Conservation (phyloP, 2,329 filamentous ascomycete genomes). For the Teratosphaeria nubilosa region DNA sequence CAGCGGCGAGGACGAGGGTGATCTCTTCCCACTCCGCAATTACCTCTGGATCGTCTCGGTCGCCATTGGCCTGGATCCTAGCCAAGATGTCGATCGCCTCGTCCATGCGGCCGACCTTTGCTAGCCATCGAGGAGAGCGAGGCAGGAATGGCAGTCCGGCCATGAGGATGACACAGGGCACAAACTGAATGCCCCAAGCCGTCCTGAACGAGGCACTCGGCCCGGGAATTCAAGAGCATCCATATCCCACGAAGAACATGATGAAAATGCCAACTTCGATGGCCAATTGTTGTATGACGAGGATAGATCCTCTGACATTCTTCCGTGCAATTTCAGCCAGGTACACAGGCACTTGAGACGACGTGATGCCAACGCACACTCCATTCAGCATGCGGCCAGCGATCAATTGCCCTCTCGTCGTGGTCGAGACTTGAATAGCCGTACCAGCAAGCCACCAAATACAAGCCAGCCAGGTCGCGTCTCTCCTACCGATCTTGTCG, state of each 20-base stretch:
- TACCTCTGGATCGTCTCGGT: conserved; percentile 37
- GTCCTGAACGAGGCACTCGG: conserved; percentile 33
- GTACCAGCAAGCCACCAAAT: conserved; percentile 41
- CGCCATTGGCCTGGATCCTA: conserved; percentile 35
- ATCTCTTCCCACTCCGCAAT: conserved; percentile 42
- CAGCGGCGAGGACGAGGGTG: conserved; percentile 30
- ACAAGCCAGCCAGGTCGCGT: conserved; percentile 31
- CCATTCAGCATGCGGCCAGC: conserved; percentile 34
- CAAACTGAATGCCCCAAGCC: conserved; percentile 38
- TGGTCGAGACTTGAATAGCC: conserved; percentile 30
- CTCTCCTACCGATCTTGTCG: conserved; percentile 33
- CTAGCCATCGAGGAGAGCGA: conserved; percentile 38
- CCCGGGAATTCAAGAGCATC: conserved; percentile 32
- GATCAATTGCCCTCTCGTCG: conserved; percentile 33
- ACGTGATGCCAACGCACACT: conserved; percentile 33
- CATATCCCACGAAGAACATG: conserved; percentile 40
- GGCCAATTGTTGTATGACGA: conserved; percentile 36
- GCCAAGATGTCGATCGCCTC: conserved; percentile 37
- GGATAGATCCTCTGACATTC: conserved; percentile 32
- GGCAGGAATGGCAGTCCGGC: conserved; percentile 38
- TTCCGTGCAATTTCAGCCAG: conserved; percentile 35
- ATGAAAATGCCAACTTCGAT: conserved; percentile 37
- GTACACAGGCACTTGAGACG: conserved; percentile 37
- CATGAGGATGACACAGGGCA: conserved; percentile 36
- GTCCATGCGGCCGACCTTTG: conserved; percentile 36